These are phyloP conservation scores for Pezizomycotina sp. DNA, from an alignment of 2,329 filamentous ascomycete species.

Conservation along the genomic window DNA sequence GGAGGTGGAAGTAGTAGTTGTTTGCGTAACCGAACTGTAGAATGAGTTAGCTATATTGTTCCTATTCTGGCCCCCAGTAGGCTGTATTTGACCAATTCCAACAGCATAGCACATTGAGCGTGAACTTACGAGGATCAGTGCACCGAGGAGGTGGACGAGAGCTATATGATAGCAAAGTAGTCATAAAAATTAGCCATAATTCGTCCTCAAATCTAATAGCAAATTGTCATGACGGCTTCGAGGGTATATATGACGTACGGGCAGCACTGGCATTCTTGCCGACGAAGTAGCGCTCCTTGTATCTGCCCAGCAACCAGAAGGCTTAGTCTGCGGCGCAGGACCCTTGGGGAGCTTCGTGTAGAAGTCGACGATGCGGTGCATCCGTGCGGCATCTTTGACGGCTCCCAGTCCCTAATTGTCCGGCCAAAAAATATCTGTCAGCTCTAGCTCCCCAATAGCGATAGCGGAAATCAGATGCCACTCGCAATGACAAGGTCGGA, in stretches of 20 bases:
- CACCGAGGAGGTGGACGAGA: conserved; percentile 68
- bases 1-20: conserved; percentile 99
- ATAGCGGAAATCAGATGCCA: neutral
- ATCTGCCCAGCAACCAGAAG: conserved; percentile 71
- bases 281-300: conserved; percentile 72
- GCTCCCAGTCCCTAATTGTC: conserved; percentile 69
- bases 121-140: conserved; percentile 42
- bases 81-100: neutral
- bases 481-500: neutral
- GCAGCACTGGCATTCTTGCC: conserved; percentile 77
- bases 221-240: conserved; percentile 15
- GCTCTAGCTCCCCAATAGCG: no score
- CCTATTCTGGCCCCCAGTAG: conserved; percentile 4
- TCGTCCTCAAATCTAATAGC: conserved; percentile 1
- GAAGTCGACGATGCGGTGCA: conserved; percentile 96
- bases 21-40: conserved; percentile 66
- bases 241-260: conserved; percentile 48
- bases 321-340: conserved; percentile 64
- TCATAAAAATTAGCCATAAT: conserved; percentile 15
- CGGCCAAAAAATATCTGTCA: no score
- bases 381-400: conserved; percentile 87
- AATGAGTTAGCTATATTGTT: conserved; percentile 1
- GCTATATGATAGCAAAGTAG: conserved; percentile 39
- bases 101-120: neutral
- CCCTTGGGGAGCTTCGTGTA: conserved; percentile 97